These are phyloP conservation scores for Malania oleifera DNA, from an alignment of 164 flowering plant species.

Conservation along the genomic window DNA sequence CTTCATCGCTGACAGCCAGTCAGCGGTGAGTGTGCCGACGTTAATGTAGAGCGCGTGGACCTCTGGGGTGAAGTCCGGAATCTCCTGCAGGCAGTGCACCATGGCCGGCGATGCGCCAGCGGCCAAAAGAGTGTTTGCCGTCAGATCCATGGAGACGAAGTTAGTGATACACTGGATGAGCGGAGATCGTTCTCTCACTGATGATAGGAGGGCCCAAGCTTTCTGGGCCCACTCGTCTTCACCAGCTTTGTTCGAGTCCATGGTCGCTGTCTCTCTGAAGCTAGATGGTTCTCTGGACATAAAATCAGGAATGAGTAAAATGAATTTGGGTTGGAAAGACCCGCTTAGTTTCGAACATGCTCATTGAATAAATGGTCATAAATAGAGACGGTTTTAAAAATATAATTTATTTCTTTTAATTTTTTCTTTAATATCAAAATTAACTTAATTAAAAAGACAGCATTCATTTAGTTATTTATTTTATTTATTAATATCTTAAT, in stretches of 20 bases:
- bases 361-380: no score
- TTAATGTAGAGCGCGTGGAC: conserved; percentile 54
- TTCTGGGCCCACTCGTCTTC: conserved; percentile 26
- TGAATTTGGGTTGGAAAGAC: no score
- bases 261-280: neutral
- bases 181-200: conserved; percentile 47
- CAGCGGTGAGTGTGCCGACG: conserved; percentile 70
- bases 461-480: no score
- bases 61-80: conserved; percentile 80
- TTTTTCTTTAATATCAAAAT: no score
- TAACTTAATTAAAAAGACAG: no score
- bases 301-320: no score
- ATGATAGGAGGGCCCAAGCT: conserved; percentile 45
- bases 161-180: conserved; percentile 93
- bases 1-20: conserved; percentile 79
- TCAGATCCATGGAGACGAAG: conserved; percentile 87
- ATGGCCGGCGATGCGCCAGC: conserved; percentile 94
- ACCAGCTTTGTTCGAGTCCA: neutral
- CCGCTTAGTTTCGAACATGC: no score
- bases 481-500: no score
- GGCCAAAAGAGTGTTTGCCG: conserved; percentile 80
- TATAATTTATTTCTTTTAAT: no score
- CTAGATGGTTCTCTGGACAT: no score
- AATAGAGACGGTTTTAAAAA: no score
- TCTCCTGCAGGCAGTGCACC: conserved; percentile 66